Percentiles rank a stretch among this genome's conserved stretches.
Conservation (phyloP, 1,139 yeast genomes). For the Hemisphaericaspora lyxosophila region DNA sequence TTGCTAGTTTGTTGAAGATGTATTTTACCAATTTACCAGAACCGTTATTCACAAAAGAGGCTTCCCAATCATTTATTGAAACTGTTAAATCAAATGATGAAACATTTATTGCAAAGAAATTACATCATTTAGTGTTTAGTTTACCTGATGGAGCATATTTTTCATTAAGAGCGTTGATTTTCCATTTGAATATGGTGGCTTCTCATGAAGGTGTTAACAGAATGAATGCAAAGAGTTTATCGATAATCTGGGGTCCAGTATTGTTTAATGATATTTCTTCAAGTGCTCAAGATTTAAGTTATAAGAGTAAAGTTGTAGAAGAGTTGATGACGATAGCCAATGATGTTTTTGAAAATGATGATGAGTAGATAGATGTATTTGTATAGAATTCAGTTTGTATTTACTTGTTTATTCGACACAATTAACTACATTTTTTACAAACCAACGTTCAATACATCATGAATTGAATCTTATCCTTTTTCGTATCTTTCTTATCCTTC, state of each 20-base stretch:
- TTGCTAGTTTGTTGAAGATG: constrained; percentile 68
- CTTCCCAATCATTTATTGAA: constrained; percentile 60
- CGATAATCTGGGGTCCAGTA: constrained; percentile 95
- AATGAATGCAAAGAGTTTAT: constrained; percentile 77
- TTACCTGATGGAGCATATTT: constrained; percentile 95
- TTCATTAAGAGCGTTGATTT: constrained; percentile 77
- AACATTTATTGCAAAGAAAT: constrained; percentile 61
- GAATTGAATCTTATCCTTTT: constrained; percentile 15
- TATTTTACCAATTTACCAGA: constrained; percentile 72
- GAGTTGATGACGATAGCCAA: constrained; percentile 81
- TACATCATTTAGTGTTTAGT: constrained; percentile 84
- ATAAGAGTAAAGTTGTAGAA: constrained; percentile 80
- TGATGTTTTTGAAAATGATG: constrained; percentile 78
- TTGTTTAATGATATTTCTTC: constrained; percentile 63
- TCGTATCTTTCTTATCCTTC: constrained; percentile 8
- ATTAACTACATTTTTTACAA: constrained; percentile 4
- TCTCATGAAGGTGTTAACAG: constrained; percentile 63
- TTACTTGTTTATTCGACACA: not conserved
- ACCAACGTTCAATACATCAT: constrained; percentile 17
- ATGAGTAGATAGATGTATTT: too few species aligned
- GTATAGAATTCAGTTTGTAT: too few species aligned
- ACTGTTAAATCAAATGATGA: constrained; percentile 64
- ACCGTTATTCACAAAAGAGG: constrained; percentile 60
- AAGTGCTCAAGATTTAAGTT: constrained; percentile 75
- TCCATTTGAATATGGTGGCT: constrained; percentile 79